Evolutionary conservation across 202 grass and related monocot species (phyloP).

Genomic region (Setaria viridis): DNA sequence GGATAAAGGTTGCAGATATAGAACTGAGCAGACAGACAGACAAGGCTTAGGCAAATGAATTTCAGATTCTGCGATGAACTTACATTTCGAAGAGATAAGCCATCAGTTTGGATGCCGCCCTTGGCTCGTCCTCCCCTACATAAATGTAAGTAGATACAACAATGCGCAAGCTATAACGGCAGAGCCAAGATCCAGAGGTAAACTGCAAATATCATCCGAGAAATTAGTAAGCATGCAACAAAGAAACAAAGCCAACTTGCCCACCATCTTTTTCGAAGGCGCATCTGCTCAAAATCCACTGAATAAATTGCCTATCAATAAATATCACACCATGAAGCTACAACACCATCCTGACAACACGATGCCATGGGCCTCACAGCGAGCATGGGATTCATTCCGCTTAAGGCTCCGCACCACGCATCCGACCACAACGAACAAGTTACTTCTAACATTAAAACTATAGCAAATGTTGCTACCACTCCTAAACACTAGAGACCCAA

Average conservation of each 20-base stretch:
- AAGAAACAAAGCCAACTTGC: background rate
- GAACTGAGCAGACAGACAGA: background rate
- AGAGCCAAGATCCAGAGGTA: no score
- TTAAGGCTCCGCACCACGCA: slow-evolving; percentile 26
- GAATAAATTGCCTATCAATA: slow-evolving; percentile 45
- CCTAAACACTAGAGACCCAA: slow-evolving; percentile 52
- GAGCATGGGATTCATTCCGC: slow-evolving; percentile 35
- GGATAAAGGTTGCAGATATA: background rate
- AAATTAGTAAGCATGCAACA: background rate
- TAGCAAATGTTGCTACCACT: slow-evolving; percentile 46
- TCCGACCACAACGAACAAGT: slow-evolving; percentile 37
- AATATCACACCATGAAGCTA: slow-evolving; percentile 55
- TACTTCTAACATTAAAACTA: slow-evolving; percentile 59
- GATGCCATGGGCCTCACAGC: slow-evolving; percentile 33
- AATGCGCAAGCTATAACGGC: background rate
- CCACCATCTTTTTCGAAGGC: background rate
- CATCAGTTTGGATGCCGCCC: background rate
- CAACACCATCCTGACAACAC: slow-evolving; percentile 43
- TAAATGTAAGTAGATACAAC: background rate
- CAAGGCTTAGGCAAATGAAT: background rate
- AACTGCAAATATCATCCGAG: background rate
- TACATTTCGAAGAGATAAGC: background rate
- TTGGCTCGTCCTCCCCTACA: background rate
- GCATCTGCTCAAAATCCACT: slow-evolving; percentile 38
- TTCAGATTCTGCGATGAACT: background rate